Evolutionary conservation across 768 basidiomycete genomes (phyloP).

Genomic region (Auricularia heimuer): DNA sequence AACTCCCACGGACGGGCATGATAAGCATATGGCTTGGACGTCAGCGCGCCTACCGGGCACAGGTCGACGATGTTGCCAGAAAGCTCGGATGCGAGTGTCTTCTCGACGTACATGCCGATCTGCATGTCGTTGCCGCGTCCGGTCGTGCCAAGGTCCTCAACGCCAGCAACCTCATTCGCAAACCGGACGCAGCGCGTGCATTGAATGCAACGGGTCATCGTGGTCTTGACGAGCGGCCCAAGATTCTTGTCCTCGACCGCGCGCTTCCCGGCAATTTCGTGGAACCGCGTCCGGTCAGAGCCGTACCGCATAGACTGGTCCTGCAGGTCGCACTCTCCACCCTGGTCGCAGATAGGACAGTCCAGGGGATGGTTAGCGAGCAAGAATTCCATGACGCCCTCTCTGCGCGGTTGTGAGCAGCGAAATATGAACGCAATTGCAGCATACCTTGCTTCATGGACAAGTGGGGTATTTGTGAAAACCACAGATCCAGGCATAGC

Average conservation of each 20-base stretch:
- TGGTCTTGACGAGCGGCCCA: constrained; percentile 95
- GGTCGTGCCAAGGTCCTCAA: constrained; percentile 93
- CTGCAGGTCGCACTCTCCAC: constrained; percentile 97
- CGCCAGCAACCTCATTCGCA: constrained; percentile 97
- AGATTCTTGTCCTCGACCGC: constrained; percentile 98
- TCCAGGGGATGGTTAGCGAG: constrained; percentile 96
- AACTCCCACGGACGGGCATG: constrained; percentile 97
- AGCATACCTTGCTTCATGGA: constrained; percentile 71
- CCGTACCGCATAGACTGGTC: constrained; percentile 99
- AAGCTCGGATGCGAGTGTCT: constrained; percentile 94
- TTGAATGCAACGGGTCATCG: constrained; percentile 98
- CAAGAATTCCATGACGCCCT: constrained; percentile 99
- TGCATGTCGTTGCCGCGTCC: constrained; percentile 97
- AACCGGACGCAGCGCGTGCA: constrained; percentile 99
- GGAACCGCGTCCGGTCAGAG: constrained; percentile 93
- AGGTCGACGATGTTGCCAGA: constrained; percentile 96
- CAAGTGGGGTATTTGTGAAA: constrained; percentile 85
- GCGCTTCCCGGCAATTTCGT: constrained; percentile 96
- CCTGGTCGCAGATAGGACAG: constrained; percentile 98
- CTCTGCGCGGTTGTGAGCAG: constrained; percentile 35
- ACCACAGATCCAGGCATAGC: constrained; percentile 92
- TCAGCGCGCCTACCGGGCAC: constrained; percentile 96
- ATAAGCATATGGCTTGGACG: constrained; percentile 97
- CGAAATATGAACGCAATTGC: constrained; percentile 1
- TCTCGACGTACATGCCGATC: constrained; percentile 97